Percentiles rank a stretch among this genome's conserved stretches.
These are phyloP conservation scores for Penicillium olsonii DNA, from an alignment of 2,329 filamentous ascomycete genomes.

Conservation along the genomic window DNA sequence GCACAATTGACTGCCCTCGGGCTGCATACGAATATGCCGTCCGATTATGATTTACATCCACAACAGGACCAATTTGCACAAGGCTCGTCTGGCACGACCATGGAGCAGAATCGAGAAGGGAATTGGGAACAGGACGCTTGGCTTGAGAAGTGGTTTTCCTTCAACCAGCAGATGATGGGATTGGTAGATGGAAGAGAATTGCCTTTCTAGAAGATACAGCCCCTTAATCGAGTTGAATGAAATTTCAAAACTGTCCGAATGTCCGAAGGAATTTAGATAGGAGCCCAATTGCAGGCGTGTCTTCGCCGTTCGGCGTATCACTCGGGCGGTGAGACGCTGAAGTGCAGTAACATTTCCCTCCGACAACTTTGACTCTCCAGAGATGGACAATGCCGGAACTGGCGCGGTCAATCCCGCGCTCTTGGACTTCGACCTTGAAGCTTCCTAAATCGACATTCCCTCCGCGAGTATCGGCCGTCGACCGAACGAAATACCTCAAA, in stretches of 20 bases:
- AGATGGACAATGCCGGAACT: conserved; percentile 40
- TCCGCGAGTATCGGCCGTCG: conserved; percentile 46
- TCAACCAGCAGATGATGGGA: conserved; percentile 4
- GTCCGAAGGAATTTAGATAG: too few relatives aligned
- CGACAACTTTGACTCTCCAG: background rate
- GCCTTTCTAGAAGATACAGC: background rate
- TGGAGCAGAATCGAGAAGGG: background rate
- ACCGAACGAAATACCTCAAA: conserved; percentile 62
- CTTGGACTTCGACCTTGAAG: conserved; percentile 73
- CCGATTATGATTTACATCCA: background rate
- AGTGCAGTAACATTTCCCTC: background rate
- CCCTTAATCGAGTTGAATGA: too few relatives aligned
- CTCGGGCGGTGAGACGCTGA: background rate
- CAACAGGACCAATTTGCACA: background rate
- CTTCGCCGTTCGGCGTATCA: background rate
- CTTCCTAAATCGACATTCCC: conserved; percentile 75
- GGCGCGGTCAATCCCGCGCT: conserved; percentile 44
- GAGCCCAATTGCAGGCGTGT: background rate
- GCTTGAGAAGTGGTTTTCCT: background rate
- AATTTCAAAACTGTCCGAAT: too few relatives aligned
- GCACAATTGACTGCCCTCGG: background rate
- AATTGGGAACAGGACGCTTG: background rate
- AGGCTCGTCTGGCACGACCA: background rate
- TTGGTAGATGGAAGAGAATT: background rate
- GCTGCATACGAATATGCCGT: background rate